A percentile compares a stretch with the other conserved stretches of the same genome.
Evolutionary conservation across 306 rosid species (phyloP).

Genomic region (Rubus idaeus): DNA sequence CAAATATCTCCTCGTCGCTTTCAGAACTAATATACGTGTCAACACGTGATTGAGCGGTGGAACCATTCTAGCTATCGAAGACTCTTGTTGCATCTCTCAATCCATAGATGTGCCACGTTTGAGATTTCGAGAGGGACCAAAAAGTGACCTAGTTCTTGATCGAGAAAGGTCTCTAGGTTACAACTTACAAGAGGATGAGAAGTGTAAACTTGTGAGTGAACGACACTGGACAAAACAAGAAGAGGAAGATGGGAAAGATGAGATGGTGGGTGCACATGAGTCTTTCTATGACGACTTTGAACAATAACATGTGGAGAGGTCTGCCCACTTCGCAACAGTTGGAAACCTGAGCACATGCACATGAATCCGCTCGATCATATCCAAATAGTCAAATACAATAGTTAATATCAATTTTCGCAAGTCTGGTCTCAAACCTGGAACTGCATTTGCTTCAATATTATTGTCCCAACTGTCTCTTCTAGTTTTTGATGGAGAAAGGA

Average conservation of each 20-base stretch:
- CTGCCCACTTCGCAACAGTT: constrained; percentile 7
- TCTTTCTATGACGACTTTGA: not conserved
- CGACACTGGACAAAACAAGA: not conserved
- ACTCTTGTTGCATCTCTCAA: not conserved
- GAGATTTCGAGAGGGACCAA: not conserved
- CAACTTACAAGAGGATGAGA: not conserved
- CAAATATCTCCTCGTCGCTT: too few species aligned
- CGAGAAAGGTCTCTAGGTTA: too few species aligned
- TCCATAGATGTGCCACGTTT: not conserved
- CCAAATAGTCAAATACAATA: not conserved
- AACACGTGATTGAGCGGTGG: not conserved
- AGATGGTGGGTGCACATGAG: not conserved
- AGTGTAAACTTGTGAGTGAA: not conserved
- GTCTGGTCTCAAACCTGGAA: not conserved
- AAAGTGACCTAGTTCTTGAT: not conserved
- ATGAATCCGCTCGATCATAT: not conserved
- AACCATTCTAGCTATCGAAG: not conserved
- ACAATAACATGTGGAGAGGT: constrained; percentile 15
- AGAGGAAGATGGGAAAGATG: not conserved
- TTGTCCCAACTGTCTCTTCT: not conserved
- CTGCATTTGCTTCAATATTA: not conserved
- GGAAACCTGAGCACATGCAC: constrained; percentile 21
- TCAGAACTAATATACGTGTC: not conserved
- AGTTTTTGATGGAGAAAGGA: not conserved
- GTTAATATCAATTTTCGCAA: not conserved